These are phyloP conservation scores for Nicotiana attenuata DNA, from an alignment of 257 asterid species.

Conservation along the genomic window DNA sequence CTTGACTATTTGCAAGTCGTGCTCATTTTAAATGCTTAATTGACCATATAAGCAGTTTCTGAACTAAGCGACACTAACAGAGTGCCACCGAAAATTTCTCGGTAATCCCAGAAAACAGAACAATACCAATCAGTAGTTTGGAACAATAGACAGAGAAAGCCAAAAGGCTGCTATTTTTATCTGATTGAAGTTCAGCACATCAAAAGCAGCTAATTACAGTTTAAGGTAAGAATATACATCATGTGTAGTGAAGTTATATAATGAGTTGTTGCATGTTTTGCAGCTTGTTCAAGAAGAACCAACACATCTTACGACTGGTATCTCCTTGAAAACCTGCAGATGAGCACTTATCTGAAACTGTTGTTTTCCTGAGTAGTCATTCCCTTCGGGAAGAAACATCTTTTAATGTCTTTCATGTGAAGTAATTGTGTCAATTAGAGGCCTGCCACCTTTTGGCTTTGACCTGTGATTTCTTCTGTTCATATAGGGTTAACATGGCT, in stretches of 20 bases:
- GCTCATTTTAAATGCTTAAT: background rate
- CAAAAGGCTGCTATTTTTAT: background rate
- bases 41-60: background rate
- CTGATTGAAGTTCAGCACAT: background rate
- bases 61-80: background rate
- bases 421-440: constrained; percentile 17
- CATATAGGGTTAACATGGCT: constrained; percentile 15
- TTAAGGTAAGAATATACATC: background rate
- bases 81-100: background rate
- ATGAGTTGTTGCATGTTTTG: constrained; percentile 12
- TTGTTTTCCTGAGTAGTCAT: constrained; percentile 24
- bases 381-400: constrained; percentile 40
- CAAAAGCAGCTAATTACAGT: background rate
- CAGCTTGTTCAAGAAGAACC: constrained; percentile 68
- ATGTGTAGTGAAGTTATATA: background rate
- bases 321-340: constrained; percentile 64
- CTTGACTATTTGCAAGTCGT: background rate
- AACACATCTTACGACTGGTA: constrained; percentile 43
- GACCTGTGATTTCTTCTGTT: constrained; percentile 32
- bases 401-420: constrained; percentile 19
- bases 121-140: background rate
- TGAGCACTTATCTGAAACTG: constrained; percentile 12
- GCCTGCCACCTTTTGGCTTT: constrained; percentile 52
- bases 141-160: background rate
- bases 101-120: background rate